A percentile compares a stretch with the other conserved stretches of the same genome.
These are phyloP conservation scores for Paramecium sonneborni DNA, from an alignment of 73 alveolate species.

Conservation along the genomic window DNA sequence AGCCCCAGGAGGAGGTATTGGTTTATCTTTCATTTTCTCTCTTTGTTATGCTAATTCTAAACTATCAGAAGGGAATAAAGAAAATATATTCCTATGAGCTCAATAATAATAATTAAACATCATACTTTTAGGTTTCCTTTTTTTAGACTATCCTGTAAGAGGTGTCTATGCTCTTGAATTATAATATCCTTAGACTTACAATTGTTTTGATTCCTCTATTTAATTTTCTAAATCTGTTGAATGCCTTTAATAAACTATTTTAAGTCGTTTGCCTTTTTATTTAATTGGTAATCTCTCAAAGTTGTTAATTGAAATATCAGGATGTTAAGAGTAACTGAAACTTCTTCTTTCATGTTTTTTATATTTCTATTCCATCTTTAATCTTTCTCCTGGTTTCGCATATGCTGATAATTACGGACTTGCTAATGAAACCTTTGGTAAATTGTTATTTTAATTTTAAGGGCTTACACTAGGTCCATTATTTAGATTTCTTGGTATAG, in stretches of 20 bases:
- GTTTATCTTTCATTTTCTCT: conserved; percentile 36
- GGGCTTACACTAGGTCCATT: background rate
- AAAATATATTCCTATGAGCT: conserved; percentile 44
- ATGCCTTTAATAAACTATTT: background rate
- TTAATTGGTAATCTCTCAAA: background rate
- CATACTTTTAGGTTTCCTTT: conserved; percentile 30
- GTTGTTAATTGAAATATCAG: conserved; percentile 8
- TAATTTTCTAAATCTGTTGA: background rate
- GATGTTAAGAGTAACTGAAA: conserved; percentile 5
- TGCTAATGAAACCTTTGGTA: conserved; percentile 32
- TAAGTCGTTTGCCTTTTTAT: background rate
- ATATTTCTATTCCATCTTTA: background rate
- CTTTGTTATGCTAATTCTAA: conserved; percentile 8
- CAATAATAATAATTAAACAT: background rate
- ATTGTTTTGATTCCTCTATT: background rate
- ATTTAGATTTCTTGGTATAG: background rate
- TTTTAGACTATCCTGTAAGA: background rate
- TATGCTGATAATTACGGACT: conserved; percentile 35
- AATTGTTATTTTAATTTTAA: background rate
- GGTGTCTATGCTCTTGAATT: background rate
- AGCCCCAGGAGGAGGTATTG: conserved; percentile 46
- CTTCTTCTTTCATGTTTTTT: background rate
- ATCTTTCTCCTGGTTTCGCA: conserved; percentile 16
- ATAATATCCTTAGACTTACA: background rate
- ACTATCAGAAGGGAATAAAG: conserved; percentile 23